Percentiles rank a stretch among this genome's conserved stretches.
phyloP scores from a whole-genome alignment of 805 yeast species.

The Ogataea paraovalis region DNA sequence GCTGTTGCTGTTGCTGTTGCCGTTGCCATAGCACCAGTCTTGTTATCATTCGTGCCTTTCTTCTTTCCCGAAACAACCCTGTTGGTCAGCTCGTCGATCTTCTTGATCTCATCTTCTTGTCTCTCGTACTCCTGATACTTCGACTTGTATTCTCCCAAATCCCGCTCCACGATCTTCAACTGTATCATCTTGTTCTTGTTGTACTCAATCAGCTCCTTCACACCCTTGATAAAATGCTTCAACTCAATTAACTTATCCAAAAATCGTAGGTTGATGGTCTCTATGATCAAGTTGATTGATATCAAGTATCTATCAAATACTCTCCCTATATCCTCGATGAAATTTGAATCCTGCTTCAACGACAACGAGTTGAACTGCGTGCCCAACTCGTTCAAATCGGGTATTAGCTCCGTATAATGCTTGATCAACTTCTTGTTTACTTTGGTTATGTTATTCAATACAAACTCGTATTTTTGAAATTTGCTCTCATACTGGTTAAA shows the following conservation, averaged over 20 bases:
- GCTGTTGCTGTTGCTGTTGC: constrained; percentile 4
- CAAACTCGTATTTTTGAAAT: constrained; percentile 31
- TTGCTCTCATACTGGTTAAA: constrained; percentile 29
- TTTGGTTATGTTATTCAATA: constrained; percentile 29
- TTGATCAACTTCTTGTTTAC: constrained; percentile 45
- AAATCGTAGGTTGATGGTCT: constrained; percentile 27
- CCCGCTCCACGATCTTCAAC: constrained; percentile 25
- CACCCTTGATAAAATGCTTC: constrained; percentile 29
- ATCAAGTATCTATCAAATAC: constrained; percentile 72
- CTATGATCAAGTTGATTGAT: constrained; percentile 39
- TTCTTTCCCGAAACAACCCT: constrained; percentile 20
- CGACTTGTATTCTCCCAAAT: constrained; percentile 21
- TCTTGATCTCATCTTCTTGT: constrained; percentile 29
- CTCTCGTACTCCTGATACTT: constrained; percentile 25
- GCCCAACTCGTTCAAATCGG: constrained; percentile 51
- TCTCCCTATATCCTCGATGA: constrained; percentile 78
- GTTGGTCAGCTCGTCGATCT: constrained; percentile 30
- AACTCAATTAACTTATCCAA: constrained; percentile 33
- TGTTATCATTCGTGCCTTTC: too few relatives aligned
- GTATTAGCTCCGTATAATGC: constrained; percentile 42
- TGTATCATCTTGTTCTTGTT: constrained; percentile 34
- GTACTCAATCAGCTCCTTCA: constrained; percentile 30
- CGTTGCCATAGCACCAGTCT: constrained; percentile 3
- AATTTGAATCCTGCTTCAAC: constrained; percentile 37
- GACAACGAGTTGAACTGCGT: constrained; percentile 51